Evolutionary conservation across 2,329 filamentous ascomycete species (phyloP), one percentile per base, ranked within the genome.

Genomic region (Claviceps monticola): DNA sequence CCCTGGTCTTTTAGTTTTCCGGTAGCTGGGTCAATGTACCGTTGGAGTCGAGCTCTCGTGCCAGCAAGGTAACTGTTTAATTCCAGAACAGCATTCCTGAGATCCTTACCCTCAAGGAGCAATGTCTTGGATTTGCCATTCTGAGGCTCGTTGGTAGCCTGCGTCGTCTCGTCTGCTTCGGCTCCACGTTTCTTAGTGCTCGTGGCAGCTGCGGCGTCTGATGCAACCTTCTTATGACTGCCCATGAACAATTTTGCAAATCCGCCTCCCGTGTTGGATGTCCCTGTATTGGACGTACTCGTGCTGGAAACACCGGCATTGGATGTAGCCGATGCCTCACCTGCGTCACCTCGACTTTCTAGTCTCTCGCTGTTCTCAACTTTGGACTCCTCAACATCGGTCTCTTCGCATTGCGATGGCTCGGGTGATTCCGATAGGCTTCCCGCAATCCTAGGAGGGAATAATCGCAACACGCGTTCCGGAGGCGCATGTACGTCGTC

Each of bases 401-500:
- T 71, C 8, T 78, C 71, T 37, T 72, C 74, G 21, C 56, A 53
- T 7, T 61, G 58, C 29, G 75, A 73, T 1, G 57, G 60, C 5
- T 64, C 61, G 1, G 61, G 53, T 57, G 82, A 72, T 1, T 73
- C 76, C 0, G 88, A 89, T 2, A 95, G 68, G 23, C 88, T 81
- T 0, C 93, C 93, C 1, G 91, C 86, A 57, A 98, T 94, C 8
- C 82, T 74, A 54, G 75, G 82, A 2, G 93, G 93, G 59, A 89
- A 98, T 9, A 97, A 69, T 42, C 80, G 80, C 55, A 98, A 82
- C 3, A 97, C 93, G 49, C 87, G 78, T 63, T 94, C 88, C 0
- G 93, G 91, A 0, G 93, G 88, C 0, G 93, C 90, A 59, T 88
- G 82, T 2, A 96, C 88, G 51, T 93, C 85, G 3, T 87, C 87